phyloP scores from a whole-genome alignment of 2,329 filamentous ascomycete genomes.

The Xenoacremonium recifei region DNA sequence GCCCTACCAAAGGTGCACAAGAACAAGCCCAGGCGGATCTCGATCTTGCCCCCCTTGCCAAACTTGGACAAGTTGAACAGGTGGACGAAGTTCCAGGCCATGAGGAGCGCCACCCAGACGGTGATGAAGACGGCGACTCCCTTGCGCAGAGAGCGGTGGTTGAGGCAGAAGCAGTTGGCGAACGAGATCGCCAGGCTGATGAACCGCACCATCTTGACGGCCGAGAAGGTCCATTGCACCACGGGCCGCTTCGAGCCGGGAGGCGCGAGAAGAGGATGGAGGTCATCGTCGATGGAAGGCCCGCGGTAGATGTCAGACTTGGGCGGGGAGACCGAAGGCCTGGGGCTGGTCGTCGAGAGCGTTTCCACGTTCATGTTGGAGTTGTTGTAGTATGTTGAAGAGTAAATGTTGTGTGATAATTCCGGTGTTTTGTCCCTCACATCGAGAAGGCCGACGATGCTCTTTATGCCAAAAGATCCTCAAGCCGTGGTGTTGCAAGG shows the following conservation, averaged over 20 bases:
- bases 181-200: conserved; percentile 13
- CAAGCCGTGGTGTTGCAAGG: no score
- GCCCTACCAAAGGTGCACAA: conserved; percentile 15
- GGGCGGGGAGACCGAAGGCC: neutral
- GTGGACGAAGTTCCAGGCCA: conserved; percentile 12
- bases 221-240: conserved; percentile 9
- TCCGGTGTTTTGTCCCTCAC: no score
- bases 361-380: no score
- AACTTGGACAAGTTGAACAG: conserved; percentile 5
- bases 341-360: no score
- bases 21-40: conserved; percentile 21
- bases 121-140: conserved; percentile 10
- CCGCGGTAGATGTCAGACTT: neutral
- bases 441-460: no score
- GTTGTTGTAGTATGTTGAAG: no score
- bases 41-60: conserved; percentile 14
- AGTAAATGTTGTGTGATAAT: no score
- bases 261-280: conserved; percentile 14
- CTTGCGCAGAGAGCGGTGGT: neutral
- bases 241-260: neutral
- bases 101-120: conserved; percentile 10
- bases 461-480: no score
- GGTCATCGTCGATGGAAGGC: conserved; percentile 9
- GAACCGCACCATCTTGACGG: conserved; percentile 14
- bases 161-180: conserved; percentile 13